Percentiles rank a stretch among this genome's conserved stretches.
phyloP scores from a whole-genome alignment of 345 rosid genomes.

The Combretum micranthum region DNA sequence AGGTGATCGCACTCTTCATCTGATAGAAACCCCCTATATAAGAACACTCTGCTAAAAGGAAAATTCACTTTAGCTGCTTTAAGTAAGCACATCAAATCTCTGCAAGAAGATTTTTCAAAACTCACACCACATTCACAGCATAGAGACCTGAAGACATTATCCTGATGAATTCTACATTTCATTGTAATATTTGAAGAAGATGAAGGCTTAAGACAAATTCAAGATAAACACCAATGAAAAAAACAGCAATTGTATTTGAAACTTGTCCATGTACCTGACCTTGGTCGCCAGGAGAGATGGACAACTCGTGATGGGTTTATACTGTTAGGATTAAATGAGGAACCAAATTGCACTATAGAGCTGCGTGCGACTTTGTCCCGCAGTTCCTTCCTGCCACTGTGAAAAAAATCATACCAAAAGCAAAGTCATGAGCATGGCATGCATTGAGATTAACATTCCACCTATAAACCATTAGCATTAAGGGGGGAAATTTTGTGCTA shows the following conservation, averaged over 20 bases:
- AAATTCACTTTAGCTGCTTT: neutral
- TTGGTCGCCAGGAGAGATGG: conserved; percentile 85
- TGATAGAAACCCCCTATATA: conserved; percentile 56
- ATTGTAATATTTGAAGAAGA: neutral
- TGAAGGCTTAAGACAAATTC: neutral
- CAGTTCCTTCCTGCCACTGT: conserved; percentile 61
- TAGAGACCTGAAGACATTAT: too few relatives aligned
- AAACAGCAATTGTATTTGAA: neutral
- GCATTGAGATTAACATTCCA: neutral
- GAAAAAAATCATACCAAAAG: conserved; percentile 4
- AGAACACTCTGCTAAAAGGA: conserved; percentile 54
- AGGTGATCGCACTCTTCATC: conserved; percentile 80
- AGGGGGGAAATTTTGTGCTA: too few relatives aligned
- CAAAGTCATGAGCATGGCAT: neutral
- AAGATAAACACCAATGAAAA: conserved; percentile 2
- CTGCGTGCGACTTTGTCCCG: conserved; percentile 26
- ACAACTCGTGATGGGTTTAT: conserved; percentile 59
- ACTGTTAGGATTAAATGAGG: conserved; percentile 26
- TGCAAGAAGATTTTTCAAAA: neutral
- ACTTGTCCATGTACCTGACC: conserved; percentile 68
- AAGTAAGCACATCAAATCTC: neutral
- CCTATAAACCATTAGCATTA: neutral
- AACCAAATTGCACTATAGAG: conserved; percentile 15
- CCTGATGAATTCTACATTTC: too few relatives aligned
- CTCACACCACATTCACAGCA: neutral